Percentiles rank a stretch among this genome's conserved stretches.
These are phyloP conservation scores for Aspergillus tubingensis DNA, from an alignment of 2,329 filamentous ascomycete genomes.

Conservation along the genomic window DNA sequence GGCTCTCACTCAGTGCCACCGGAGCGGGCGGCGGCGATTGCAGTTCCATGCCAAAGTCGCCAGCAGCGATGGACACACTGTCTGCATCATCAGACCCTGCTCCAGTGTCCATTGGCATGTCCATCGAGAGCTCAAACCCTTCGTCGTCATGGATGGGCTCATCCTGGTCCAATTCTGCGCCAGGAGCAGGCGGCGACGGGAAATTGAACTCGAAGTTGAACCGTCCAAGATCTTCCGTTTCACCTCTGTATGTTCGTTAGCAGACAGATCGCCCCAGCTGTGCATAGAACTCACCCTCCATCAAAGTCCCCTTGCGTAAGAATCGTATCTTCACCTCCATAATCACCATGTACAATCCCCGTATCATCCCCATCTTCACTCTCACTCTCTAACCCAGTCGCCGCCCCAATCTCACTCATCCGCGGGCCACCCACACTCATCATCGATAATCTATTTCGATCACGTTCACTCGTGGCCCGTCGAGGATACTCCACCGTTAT, in stretches of 20 bases:
- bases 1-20: slow-evolving; percentile 33
- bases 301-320: slow-evolving; percentile 43
- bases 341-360: slow-evolving; percentile 38
- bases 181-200: slow-evolving; percentile 37
- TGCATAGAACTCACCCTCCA: slow-evolving; percentile 32
- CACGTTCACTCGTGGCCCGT: slow-evolving; percentile 41
- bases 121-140: slow-evolving; percentile 36
- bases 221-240: slow-evolving; percentile 46
- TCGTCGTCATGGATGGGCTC: slow-evolving; percentile 37
- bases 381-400: slow-evolving; percentile 49
- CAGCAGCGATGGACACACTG: slow-evolving; percentile 20
- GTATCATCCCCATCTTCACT: slow-evolving; percentile 36
- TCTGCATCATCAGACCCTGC: slow-evolving; percentile 28
- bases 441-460: slow-evolving; percentile 42
- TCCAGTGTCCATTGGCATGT: slow-evolving; percentile 27
- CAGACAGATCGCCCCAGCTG: background rate
- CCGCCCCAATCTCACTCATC: slow-evolving; percentile 54
- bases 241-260: slow-evolving; percentile 37
- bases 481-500: slow-evolving; percentile 49
- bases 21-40: slow-evolving; percentile 31
- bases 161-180: slow-evolving; percentile 33
- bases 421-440: slow-evolving; percentile 46
- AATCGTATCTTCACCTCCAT: slow-evolving; percentile 38
- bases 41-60: slow-evolving; percentile 36
- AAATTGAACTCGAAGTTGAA: slow-evolving; percentile 47